Evolutionary conservation across 1,284 basidiomycete genomes (phyloP).

Genomic region (Rhizoctonia solani): DNA sequence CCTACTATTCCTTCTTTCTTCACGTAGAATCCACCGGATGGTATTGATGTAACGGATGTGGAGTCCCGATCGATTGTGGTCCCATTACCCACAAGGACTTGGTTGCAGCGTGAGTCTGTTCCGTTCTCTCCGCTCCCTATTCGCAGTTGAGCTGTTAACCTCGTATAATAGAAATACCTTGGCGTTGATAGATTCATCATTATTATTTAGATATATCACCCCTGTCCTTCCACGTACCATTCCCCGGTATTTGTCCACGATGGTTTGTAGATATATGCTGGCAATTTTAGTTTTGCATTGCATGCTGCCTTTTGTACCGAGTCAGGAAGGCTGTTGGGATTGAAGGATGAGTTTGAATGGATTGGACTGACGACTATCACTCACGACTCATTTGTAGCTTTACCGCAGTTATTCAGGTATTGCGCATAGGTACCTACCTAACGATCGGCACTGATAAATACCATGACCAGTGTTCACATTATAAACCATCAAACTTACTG

Average conservation of each 20-base stretch:
- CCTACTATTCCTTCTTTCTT: slow-evolving; percentile 7
- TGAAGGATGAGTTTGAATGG: not conserved
- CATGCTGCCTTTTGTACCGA: not conserved
- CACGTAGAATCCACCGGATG: not conserved
- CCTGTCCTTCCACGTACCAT: not conserved
- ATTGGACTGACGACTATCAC: not conserved
- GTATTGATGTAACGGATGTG: too few species aligned
- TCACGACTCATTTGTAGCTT: slow-evolving; percentile 1
- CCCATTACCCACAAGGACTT: too few species aligned
- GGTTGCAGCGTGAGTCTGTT: not conserved
- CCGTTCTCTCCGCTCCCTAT: slow-evolving; percentile 16
- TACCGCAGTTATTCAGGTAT: not conserved
- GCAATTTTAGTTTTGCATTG: slow-evolving; percentile 1
- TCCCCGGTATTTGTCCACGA: not conserved
- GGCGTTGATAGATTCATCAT: not conserved
- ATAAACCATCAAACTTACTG: not conserved
- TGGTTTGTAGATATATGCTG: slow-evolving; percentile 2
- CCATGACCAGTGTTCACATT: too few species aligned
- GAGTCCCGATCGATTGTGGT: too few species aligned
- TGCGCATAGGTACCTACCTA: not conserved
- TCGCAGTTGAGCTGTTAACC: slow-evolving; percentile 1
- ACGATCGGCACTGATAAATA: not conserved
- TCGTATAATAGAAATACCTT: slow-evolving; percentile 21
- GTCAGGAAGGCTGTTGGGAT: not conserved
- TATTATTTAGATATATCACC: not conserved